Base-by-base conservation (phyloP, 805 yeast species). In the Crinitomyces ghanaensis region DNA sequence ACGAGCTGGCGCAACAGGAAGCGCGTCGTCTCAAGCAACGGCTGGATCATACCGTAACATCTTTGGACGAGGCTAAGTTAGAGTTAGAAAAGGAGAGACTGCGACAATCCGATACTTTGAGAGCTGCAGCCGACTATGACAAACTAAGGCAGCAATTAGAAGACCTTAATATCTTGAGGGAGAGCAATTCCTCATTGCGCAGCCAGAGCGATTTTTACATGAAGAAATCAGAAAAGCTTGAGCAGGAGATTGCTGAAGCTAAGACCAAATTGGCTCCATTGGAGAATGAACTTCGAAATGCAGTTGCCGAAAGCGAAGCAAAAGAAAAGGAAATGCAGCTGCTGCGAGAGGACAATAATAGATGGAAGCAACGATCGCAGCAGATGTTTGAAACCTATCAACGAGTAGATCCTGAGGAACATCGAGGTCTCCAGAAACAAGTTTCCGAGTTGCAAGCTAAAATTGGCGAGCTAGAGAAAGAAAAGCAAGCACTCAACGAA, bases 141-240 rank as follows among this genome's bases (percentile, higher is more conserved):
- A 60, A 63, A 27, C 48, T 77, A 14, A 38, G 66, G 36, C 63
- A 65, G 31, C 77, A 74, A 45, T 57, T 77, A 33, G 68, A 74
- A 36, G 78, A 77, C 41, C 52, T 79, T 51, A 73, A 70, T 43
- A 58, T 77, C 17, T 53, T 79, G 35, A 63, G 80, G 33, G 88
- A 79, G 51, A 76, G 83, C 44, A 79, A 79, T 45, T 57, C 64
- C 6, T 69, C 81, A 2, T 60, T 79, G 42, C 65, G 86, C 32
- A 60, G 61, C 35, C 82, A 76, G 34, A 56, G 63, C 35, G 50
- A 53, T 16, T 39, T 47, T 3, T 53, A 54, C 26, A 37, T 50
- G 15, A 42, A 48, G 11, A 55, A 50, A 33, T 55, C 62, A 9
- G 43, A 47, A 26, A 52, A 51, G 5, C 58, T 77, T 25, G 71